Percentiles rank a stretch among this genome's conserved stretches.
Evolutionary conservation across 306 rosid genomes (phyloP).

Genomic region (Oxytropis ochrocephala): DNA sequence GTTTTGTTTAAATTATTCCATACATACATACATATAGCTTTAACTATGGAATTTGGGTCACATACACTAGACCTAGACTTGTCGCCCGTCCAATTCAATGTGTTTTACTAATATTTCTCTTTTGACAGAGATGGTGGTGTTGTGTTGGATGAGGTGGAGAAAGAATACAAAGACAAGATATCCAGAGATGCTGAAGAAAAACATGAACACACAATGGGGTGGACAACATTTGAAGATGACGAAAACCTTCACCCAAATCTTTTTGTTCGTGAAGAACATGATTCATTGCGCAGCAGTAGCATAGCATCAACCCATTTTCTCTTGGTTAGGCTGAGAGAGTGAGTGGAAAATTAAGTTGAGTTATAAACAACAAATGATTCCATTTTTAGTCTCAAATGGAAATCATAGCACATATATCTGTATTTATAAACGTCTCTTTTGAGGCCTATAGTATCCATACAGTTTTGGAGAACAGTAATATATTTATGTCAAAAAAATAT

Average conservation of each 20-base stretch:
- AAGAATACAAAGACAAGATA: constrained; percentile 56
- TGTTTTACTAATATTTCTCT: neutral
- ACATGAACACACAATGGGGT: constrained; percentile 35
- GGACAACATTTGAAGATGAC: constrained; percentile 66
- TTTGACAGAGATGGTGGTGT: constrained; percentile 40
- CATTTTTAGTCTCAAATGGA: neutral
- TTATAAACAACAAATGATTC: neutral
- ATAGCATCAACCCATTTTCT: constrained; percentile 32
- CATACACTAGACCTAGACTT: neutral
- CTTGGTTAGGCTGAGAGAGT: neutral
- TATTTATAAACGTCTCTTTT: too few relatives aligned
- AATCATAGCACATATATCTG: neutral
- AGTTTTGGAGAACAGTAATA: neutral
- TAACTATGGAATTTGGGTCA: neutral
- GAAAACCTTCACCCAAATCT: constrained; percentile 75
- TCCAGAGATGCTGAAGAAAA: constrained; percentile 37
- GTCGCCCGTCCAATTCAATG: neutral
- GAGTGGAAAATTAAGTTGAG: constrained; percentile 15
- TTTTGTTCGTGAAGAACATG: constrained; percentile 17
- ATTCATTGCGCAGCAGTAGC: constrained; percentile 9
- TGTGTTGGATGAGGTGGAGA: constrained; percentile 54
- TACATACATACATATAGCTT: neutral
- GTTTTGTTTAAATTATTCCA: neutral
- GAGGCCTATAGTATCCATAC: neutral
- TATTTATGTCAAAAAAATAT: too few relatives aligned